Base-by-base conservation (phyloP, 345 rosid genomes). In the Microthlaspi erraticum region DNA sequence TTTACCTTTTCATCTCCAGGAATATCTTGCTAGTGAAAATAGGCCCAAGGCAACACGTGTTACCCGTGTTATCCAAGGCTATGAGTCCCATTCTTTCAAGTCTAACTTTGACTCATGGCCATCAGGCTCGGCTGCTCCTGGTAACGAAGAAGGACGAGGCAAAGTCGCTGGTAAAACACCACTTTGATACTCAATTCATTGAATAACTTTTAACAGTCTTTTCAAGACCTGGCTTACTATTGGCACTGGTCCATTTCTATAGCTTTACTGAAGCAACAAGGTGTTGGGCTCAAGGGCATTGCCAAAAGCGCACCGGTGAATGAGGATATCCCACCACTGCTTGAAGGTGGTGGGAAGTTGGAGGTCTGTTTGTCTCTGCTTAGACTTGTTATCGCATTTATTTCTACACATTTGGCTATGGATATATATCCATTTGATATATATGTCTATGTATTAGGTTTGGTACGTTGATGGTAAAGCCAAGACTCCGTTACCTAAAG, bases 211-310 rank as follows among this genome's bases (percentile, higher is more conserved):
- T 10, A 32, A 26, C 39, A 4, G 42, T 78, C 10, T 19, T 37
- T 38, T 39, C 11, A 46, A 55, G 11, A 48, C 54, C 2, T 75
- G 11, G n/a, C 48, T 69, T 69, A 56, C 56, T 46, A 57, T 57
- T 62, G 63, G 4, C 44, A 12, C 39, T 77, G 75, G 41, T 37
- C 74, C 7, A 51, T 18, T 70, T 73, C 74, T 59, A 17, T 83
- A 95, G 98, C 99, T 75, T 74, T 92, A 73, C 80, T 95, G 82
- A 95, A 95, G 90, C 99, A 94, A 80, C 95, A 91, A 87, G 93
- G 93, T 77, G 80, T 79, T 67, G 98, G 92, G 77, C 82, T 88
- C 66, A 94, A 94, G 83, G 99, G 97, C 45, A 73, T 81, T 78
- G 34, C 76, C n/a, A 91, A 91, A 85, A 84, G 80, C 73, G 71